Percentiles rank a stretch among this genome's conserved stretches.
Conservation (phyloP, 164 flowering plant genomes). For the Santalum album region DNA sequence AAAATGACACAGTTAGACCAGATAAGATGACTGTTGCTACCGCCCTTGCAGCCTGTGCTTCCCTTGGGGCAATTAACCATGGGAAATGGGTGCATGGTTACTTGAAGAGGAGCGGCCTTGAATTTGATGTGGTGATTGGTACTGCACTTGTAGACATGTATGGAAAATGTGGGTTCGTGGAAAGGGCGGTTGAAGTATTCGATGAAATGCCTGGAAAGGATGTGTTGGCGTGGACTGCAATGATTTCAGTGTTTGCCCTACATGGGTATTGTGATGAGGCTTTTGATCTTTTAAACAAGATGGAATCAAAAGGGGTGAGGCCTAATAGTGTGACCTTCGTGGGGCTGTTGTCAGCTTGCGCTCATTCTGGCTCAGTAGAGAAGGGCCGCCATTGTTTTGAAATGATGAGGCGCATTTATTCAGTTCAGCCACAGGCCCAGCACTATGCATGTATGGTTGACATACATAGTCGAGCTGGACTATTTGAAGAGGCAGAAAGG, state of each 20-base stretch:
- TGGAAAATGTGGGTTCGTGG: conserved; percentile 65
- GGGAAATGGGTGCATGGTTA: conserved; percentile 67
- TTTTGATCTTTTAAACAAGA: conserved; percentile 41
- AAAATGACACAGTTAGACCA: conserved; percentile 24
- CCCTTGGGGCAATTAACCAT: conserved; percentile 48
- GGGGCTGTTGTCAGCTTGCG: conserved; percentile 67
- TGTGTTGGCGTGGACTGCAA: conserved; percentile 62
- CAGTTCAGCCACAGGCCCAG: conserved; percentile 44
- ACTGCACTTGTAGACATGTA: conserved; percentile 80
- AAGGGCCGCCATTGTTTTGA: conserved; percentile 51
- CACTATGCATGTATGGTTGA: conserved; percentile 86
- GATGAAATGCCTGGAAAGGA: conserved; percentile 42
- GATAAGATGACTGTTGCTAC: conserved; percentile 54
- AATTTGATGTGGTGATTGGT: conserved; percentile 45
- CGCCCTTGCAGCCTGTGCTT: conserved; percentile 53
- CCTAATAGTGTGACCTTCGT: conserved; percentile 72
- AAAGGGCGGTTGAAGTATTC: conserved; percentile 44
- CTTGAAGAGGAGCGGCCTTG: conserved; percentile 39
- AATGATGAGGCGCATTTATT: conserved; percentile 40
- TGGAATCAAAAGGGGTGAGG: conserved; percentile 42
- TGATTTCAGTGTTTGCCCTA: conserved; percentile 61
- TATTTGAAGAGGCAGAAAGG: conserved; percentile 52
- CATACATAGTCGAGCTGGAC: conserved; percentile 52
- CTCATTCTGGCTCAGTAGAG: conserved; percentile 70
- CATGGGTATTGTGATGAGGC: conserved; percentile 58